Conservation (phyloP, 2,329 filamentous ascomycete species). For the Colletotrichum phormii region DNA sequence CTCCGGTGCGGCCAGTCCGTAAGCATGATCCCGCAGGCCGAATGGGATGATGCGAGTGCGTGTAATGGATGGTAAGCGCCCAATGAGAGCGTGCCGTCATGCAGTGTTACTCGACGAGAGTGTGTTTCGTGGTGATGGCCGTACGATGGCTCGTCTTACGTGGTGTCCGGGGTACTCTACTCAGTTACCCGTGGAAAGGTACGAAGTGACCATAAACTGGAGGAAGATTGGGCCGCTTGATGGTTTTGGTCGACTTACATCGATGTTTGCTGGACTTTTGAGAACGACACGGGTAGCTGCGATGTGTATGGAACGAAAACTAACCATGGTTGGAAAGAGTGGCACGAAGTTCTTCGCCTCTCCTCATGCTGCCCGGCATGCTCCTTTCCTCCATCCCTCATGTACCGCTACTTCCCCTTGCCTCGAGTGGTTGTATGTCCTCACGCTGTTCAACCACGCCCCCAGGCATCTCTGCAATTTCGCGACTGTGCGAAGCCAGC, state of each 20-base stretch:
- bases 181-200: background rate
- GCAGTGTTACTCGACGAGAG: background rate
- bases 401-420: background rate
- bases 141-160: background rate
- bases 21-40: background rate
- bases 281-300: background rate
- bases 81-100: background rate
- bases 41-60: background rate
- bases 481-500: background rate
- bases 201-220: background rate
- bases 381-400: background rate
- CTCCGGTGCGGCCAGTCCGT: background rate
- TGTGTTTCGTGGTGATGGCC: background rate
- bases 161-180: background rate
- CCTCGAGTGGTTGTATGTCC: background rate
- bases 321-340: background rate
- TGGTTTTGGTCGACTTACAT: background rate
- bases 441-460: background rate
- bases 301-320: background rate
- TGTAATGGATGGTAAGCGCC: background rate
- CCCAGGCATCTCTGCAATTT: background rate
- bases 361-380: background rate
- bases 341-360: background rate
- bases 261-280: background rate
- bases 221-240: background rate